Percentiles rank a stretch among this genome's conserved stretches.
phyloP scores from a whole-genome alignment of 2,329 filamentous ascomycete species.

The Epichloe typhina region DNA sequence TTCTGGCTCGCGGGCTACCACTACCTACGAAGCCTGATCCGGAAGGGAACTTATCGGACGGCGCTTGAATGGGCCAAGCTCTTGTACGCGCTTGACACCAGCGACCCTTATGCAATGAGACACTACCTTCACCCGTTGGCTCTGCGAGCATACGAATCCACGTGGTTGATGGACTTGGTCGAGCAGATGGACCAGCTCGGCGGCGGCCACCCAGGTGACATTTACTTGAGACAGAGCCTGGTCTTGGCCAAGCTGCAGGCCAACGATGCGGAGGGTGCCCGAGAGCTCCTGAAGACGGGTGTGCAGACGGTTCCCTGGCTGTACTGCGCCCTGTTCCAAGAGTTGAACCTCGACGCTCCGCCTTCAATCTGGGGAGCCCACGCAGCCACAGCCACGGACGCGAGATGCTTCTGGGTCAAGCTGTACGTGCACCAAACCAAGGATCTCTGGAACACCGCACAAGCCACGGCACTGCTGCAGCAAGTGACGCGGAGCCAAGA shows the following conservation, averaged over 20 bases:
- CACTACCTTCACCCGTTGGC: conserved; percentile 75
- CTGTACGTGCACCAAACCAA: conserved; percentile 67
- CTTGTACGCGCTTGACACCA: conserved; percentile 58
- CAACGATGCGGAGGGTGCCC: conserved; percentile 51
- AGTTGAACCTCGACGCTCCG: conserved; percentile 66
- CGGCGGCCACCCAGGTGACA: conserved; percentile 26
- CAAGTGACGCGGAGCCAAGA: conserved; percentile 50
- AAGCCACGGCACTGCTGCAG: conserved; percentile 54
- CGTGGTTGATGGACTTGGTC: conserved; percentile 61
- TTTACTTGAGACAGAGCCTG: conserved; percentile 64
- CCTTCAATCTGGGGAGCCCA: conserved; percentile 71
- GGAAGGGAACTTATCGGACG: conserved; percentile 88
- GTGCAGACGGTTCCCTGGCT: conserved; percentile 74
- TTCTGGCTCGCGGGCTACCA: conserved; percentile 84
- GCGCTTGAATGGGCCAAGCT: conserved; percentile 90
- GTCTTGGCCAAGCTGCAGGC: conserved; percentile 64
- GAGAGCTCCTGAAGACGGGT: conserved; percentile 49
- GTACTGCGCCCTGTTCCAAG: conserved; percentile 66
- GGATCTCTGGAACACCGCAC: conserved; percentile 74
- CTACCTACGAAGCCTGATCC: conserved; percentile 72
- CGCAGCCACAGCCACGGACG: conserved; percentile 47
- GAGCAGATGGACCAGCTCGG: conserved; percentile 26
- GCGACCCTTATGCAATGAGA: conserved; percentile 72
- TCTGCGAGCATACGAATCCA: conserved; percentile 63
- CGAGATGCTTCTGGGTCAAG: conserved; percentile 53